Evolutionary conservation across 345 rosid species (phyloP), one percentile per base, ranked within the genome.

Genomic region (Linum lewisii): DNA sequence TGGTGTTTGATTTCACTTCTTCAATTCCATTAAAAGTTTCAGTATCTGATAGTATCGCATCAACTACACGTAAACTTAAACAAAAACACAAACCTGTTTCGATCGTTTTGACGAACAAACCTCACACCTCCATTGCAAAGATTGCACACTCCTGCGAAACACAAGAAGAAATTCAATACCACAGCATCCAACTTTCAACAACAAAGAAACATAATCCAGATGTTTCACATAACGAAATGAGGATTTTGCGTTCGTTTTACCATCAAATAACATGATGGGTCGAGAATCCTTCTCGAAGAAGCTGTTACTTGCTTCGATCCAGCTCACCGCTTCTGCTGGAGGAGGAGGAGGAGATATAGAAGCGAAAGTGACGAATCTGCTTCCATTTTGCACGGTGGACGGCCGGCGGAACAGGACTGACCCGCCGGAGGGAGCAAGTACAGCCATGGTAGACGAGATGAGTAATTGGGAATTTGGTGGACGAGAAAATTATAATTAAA

Each of bases 241-340:
- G 29, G 1, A 7, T 24, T 20, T 7, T 19, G n/a, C 7, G 1
- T 15, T 56, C 21, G 8, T 25, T 38, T 54, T 77, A 87, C 98
- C 96, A 21, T 91, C 98, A 51, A 85, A 85, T 62, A 91, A 66
- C 94, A 85, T 87, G 77, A 91, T 85, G 51, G 98, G 95, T 61
- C 96, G 77, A 14, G 85, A 69, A 68, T 87, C 96, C 51, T 63
- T 69, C 32, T 87, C 81, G 61, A 91, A 91, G 69, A 77, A 87
- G 77, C 79, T 72, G 34, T 82, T 75, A 59, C 86, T 84, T 58
- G 81, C 86, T 60, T 77, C 78, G 2, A 69, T 75, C 85, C 85
- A 78, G 59, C 81, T 75, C 26, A 76, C 77, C 1, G 62, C 29
- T 57, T 21, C 56, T 37, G 13, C 57, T 51, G 29, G 18, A 54